Conservation (phyloP, 139 green algal genomes). For the Closterium sp. region DNA sequence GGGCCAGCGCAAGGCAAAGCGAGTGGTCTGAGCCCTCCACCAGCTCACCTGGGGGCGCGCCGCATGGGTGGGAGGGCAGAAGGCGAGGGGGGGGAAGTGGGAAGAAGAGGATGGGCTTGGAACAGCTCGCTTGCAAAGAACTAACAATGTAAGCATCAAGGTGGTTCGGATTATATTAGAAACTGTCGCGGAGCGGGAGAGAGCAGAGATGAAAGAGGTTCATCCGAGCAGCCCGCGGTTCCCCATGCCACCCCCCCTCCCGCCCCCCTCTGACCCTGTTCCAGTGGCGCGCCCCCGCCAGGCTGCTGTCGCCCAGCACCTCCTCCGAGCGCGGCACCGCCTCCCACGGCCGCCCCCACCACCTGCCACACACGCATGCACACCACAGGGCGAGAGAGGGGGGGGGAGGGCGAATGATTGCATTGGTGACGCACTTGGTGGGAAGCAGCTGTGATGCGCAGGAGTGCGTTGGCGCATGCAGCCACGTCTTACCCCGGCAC, state of each 20-base stretch:
- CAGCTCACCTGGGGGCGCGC: conserved; percentile 2
- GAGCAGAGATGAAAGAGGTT: too few relatives aligned
- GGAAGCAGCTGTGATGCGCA: too few relatives aligned
- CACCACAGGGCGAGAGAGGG: not conserved
- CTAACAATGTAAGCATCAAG: not conserved
- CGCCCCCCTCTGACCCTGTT: not conserved
- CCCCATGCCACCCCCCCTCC: not conserved
- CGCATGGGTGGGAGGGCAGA: too few relatives aligned
- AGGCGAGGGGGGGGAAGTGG: not conserved
- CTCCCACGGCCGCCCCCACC: not conserved
- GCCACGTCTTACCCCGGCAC: not conserved
- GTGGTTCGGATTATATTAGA: not conserved
- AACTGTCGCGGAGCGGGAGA: too few relatives aligned
- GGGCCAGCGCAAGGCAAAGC: conserved; percentile 31
- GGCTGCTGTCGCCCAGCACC: not conserved
- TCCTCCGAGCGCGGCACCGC: not conserved
- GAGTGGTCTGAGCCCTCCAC: conserved; percentile 18
- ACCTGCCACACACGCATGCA: not conserved
- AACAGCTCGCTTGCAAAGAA: not conserved
- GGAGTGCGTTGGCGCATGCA: not conserved
- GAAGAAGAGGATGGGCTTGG: not conserved
- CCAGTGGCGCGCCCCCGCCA: not conserved
- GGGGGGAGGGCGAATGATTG: not conserved
- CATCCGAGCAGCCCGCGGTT: not conserved
- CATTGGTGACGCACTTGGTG: too few relatives aligned